phyloP scores from a whole-genome alignment of 2,329 filamentous ascomycete species.

The Fusarium incarnatum region DNA sequence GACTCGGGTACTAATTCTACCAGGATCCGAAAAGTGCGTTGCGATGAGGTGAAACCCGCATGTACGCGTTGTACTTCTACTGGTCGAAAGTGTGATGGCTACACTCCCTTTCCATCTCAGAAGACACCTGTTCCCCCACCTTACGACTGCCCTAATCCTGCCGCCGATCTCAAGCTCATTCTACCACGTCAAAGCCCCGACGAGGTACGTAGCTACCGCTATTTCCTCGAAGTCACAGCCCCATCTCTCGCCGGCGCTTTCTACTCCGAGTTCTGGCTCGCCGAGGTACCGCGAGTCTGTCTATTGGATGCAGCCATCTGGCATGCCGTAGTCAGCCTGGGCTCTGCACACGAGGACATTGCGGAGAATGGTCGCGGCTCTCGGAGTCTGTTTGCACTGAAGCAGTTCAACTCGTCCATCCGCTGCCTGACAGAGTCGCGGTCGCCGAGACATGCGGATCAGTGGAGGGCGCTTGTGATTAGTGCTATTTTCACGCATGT shows the following conservation, averaged over 20 bases:
- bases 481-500: constrained; percentile 19
- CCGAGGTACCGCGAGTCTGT: constrained; percentile 9
- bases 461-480: constrained; percentile 19
- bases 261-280: constrained; percentile 19
- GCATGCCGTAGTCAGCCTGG: constrained; percentile 27
- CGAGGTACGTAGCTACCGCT: constrained; percentile 8
- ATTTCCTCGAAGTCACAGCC: constrained; percentile 15
- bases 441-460: constrained; percentile 3
- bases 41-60: neutral
- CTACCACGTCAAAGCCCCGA: neutral
- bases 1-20: too few relatives aligned
- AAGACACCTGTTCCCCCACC: too few relatives aligned
- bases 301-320: constrained; percentile 18
- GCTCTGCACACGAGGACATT: constrained; percentile 8
- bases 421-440: neutral
- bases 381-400: neutral
- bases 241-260: constrained; percentile 6
- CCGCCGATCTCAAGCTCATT: neutral
- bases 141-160: accelerated
- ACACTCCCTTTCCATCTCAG: neutral
- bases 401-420: constrained; percentile 11
- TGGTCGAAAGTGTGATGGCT: constrained; percentile 21
- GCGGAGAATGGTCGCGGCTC: neutral
- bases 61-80: constrained; percentile 18
- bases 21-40: neutral